These are phyloP conservation scores for Calocybe gambosa DNA, from an alignment of 1,284 basidiomycete species.

Conservation along the genomic window DNA sequence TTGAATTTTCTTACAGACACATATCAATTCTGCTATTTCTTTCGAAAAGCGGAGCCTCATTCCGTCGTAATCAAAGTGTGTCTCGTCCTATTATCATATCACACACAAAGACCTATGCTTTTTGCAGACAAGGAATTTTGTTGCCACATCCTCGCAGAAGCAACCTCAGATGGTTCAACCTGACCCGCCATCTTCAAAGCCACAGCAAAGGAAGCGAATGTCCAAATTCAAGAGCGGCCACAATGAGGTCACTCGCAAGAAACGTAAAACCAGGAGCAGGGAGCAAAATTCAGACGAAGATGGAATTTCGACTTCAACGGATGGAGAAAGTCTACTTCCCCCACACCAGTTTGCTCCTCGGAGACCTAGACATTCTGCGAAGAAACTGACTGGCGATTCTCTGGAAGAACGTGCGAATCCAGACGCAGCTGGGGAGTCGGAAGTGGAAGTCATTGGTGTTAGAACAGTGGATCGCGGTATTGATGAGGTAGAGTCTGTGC, in stretches of 20 bases:
- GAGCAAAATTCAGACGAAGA: slow-evolving; percentile 4
- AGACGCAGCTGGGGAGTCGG: not conserved
- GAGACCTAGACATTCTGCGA: not conserved
- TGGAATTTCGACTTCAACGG: not conserved
- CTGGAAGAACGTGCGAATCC: not conserved
- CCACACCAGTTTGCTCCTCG: not conserved
- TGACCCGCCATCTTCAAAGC: slow-evolving; percentile 20
- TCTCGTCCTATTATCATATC: not conserved
- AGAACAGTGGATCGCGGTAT: not conserved
- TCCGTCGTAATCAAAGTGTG: slow-evolving; percentile 66
- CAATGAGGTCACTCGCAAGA: slow-evolving; percentile 31
- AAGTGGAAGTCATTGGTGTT: not conserved
- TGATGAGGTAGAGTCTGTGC: not conserved
- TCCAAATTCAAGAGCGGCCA: slow-evolving; percentile 9
- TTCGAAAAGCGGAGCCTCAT: slow-evolving; percentile 70
- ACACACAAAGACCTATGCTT: not conserved
- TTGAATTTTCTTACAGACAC: slow-evolving; percentile 38
- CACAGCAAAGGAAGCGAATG: slow-evolving; percentile 18
- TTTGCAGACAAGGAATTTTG: slow-evolving; percentile 50
- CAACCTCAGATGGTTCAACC: slow-evolving; percentile 16
- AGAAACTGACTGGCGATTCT: not conserved
- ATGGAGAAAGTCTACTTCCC: not conserved
- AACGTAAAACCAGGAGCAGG: slow-evolving; percentile 37
- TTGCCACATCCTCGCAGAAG: slow-evolving; percentile 31
- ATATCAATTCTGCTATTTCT: slow-evolving; percentile 78